phyloP scores from a whole-genome alignment of 495 filamentous ascomycete genomes.

The Hapsidospora chrysogenum region DNA sequence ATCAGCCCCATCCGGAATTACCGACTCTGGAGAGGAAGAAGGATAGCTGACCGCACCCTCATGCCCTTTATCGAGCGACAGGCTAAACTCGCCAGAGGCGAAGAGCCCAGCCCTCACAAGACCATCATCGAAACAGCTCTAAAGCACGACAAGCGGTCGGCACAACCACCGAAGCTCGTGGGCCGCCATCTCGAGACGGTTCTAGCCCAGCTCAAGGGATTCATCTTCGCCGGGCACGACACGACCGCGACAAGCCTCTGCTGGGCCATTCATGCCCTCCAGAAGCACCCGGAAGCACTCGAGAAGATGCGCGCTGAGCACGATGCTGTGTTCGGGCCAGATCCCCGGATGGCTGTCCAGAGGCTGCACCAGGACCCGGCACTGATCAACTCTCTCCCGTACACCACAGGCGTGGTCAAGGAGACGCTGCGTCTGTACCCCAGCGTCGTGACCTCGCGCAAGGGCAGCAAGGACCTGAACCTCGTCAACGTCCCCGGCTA shows the following conservation, averaged over 20 bases:
- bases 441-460: constrained; percentile 13
- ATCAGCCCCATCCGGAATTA: too few species aligned
- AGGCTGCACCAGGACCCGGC: constrained; percentile 16
- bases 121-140: too few species aligned
- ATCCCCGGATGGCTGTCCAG: constrained; percentile 6
- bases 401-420: constrained; percentile 31
- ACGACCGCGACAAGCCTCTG: constrained; percentile 18
- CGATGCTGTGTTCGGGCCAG: constrained; percentile 16
- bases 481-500: too few species aligned
- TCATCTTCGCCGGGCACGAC: constrained; percentile 30
- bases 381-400: constrained; percentile 23
- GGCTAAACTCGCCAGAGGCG: too few species aligned
- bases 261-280: constrained; percentile 21
- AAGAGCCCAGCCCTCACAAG: too few species aligned
- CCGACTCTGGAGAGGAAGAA: too few species aligned
- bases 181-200: too few species aligned
- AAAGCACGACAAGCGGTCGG: too few species aligned
- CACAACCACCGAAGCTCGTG: too few species aligned
- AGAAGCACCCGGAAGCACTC: constrained; percentile 22
- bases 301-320: constrained; percentile 26
- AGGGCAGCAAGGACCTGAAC: constrained; percentile 10
- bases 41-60: too few species aligned
- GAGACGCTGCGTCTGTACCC: constrained; percentile 29
- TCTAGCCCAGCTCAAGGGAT: too few species aligned
- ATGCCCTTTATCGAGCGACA: too few species aligned